A percentile compares a stretch with the other conserved stretches of the same genome.
Evolutionary conservation across 1,284 basidiomycete species (phyloP).

Genomic region (Pseudozyma thailandica): DNA sequence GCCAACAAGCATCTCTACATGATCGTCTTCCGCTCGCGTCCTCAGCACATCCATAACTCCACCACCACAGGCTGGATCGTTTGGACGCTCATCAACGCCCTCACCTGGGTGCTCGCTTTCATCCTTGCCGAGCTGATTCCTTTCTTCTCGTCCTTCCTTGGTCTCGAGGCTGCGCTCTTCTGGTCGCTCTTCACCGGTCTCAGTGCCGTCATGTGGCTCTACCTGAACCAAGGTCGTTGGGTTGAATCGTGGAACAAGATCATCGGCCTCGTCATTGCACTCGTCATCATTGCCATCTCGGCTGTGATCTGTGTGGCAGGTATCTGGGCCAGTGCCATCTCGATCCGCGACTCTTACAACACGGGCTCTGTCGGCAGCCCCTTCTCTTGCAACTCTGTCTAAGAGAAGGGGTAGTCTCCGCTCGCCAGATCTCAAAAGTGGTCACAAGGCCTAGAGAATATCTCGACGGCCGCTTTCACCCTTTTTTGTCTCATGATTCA

Average conservation of each 20-base stretch:
- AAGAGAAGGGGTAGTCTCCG: neutral
- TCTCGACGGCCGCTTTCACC: neutral
- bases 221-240: constrained; percentile 56
- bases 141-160: constrained; percentile 55
- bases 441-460: too few species aligned
- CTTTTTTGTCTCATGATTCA: neutral
- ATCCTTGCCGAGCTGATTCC: constrained; percentile 59
- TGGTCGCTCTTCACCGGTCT: constrained; percentile 56
- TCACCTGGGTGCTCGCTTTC: constrained; percentile 56
- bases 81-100: constrained; percentile 55
- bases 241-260: constrained; percentile 36
- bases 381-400: constrained; percentile 64
- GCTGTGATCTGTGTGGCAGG: constrained; percentile 67
- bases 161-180: constrained; percentile 56
- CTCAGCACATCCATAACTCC: constrained; percentile 47
- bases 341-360: constrained; percentile 65
- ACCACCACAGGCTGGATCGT: constrained; percentile 46
- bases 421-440: too few species aligned
- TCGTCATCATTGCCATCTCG: constrained; percentile 63
- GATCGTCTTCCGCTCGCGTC: constrained; percentile 52
- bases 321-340: constrained; percentile 65
- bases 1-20: constrained; percentile 56
- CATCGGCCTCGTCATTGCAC: constrained; percentile 40
- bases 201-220: constrained; percentile 51
- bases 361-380: constrained; percentile 63